Evolutionary conservation across 1,284 basidiomycete genomes (phyloP), one percentile per base, ranked within the genome.

Genomic region (Mycosarcoma mackinlayi): DNA sequence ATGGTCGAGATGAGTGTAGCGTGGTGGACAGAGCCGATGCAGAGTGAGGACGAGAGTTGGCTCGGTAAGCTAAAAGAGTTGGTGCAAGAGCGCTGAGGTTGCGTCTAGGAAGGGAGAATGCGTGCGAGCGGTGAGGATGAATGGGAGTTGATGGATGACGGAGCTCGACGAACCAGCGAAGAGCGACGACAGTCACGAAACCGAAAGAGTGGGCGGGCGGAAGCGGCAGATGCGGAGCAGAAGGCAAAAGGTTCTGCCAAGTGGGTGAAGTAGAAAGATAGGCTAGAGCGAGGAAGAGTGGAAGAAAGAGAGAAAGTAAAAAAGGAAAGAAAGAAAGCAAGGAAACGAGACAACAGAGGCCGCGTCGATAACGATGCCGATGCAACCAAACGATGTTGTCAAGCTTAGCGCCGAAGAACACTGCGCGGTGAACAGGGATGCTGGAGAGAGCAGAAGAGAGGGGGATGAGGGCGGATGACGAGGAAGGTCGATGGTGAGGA

Each of bases 131-230:
- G 19, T 21, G 37, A 8, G 37, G 13, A 19, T 38, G 18, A 21
- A 52, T 44, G 50, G 31, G 19, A n/a, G 49, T 3, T 50, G 48
- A 9, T 50, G 23, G 50, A 39, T 35, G 47, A n/a, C n/a, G 28
- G 25, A 24, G 35, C 35, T 44, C 47, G 52, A 51, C 59, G 59
- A 62, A 30, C 59, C 59, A 51, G 63, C 51, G 42, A 55, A 39
- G 48, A 57, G 53, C 49, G 33, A 39, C 41, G 35, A 62, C n/a
- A n/a, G n/a, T 35, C 6, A 35, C 33, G n/a, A 6, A 35, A 11
- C 6, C 33, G 16, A 13, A 16, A 35, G 16, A 6, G n/a, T 6
- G n/a, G 19, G 37, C 21, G 37, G 37, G 37, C 37, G 37, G 37
- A 38, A 13, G 28, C 28, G 44, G 28, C 24, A 16, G 33, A 27